phyloP scores from a whole-genome alignment of 768 basidiomycete species.

The Botryobasidium botryosum region DNA sequence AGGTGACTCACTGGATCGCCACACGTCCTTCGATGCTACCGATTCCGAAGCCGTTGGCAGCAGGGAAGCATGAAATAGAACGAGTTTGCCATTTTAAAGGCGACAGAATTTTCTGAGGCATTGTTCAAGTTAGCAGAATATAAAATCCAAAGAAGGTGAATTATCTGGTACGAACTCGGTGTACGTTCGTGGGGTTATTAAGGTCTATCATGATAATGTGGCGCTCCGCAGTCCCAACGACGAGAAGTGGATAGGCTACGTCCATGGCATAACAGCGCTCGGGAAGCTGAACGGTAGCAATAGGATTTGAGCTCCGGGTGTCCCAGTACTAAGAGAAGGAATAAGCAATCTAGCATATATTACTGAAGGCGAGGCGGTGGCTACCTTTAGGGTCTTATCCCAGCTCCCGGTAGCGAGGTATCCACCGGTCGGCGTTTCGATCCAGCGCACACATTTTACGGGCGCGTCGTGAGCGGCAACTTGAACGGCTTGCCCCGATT shows the following conservation, averaged over 20 bases:
- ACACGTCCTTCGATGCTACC: constrained; percentile 85
- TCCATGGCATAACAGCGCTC: constrained; percentile 86
- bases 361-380: constrained; percentile 7
- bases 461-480: constrained; percentile 86
- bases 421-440: constrained; percentile 55
- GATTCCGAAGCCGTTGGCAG: constrained; percentile 62
- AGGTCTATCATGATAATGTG: constrained; percentile 84
- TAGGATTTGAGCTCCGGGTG: constrained; percentile 53
- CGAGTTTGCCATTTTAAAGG: constrained; percentile 92
- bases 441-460: constrained; percentile 65
- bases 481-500: constrained; percentile 63
- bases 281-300: constrained; percentile 66
- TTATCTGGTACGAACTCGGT: constrained; percentile 36
- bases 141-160: constrained; percentile 5
- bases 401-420: constrained; percentile 88
- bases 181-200: constrained; percentile 57
- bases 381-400: constrained; percentile 93
- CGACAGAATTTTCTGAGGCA: constrained; percentile 50
- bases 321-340: constrained; percentile 68
- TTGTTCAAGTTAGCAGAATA: constrained; percentile 5
- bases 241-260: constrained; percentile 57
- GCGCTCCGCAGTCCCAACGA: constrained; percentile 84
- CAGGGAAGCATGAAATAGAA: constrained; percentile 67
- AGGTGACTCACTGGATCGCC: constrained; percentile 69
- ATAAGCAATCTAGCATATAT: neutral